These are phyloP conservation scores for Metschnikowia anglica DNA, from an alignment of 805 yeast genomes.

Conservation along the genomic window DNA sequence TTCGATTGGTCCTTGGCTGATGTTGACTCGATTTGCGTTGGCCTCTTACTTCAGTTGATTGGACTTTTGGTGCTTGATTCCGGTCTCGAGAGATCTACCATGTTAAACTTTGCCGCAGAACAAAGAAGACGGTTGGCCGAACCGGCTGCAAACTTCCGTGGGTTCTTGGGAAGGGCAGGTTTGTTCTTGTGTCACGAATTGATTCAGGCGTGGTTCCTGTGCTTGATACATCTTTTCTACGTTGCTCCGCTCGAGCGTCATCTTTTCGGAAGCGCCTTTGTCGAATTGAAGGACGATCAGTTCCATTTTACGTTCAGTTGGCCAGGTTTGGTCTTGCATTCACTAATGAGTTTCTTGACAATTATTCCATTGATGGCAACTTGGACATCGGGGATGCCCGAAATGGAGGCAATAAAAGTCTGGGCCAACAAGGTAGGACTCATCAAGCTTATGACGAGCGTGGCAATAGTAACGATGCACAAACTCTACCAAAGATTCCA, in stretches of 20 bases:
- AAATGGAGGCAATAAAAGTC: neutral
- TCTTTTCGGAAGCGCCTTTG: constrained; percentile 9
- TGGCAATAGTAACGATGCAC: constrained; percentile 6
- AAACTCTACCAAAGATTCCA: neutral
- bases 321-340: constrained; percentile 16
- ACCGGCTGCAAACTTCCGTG: neutral
- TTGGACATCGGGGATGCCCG: constrained; percentile 2
- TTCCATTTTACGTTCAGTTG: constrained; percentile 4
- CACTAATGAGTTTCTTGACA: constrained; percentile 12
- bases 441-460: neutral
- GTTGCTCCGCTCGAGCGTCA: constrained; percentile 10
- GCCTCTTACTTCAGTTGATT: constrained; percentile 9
- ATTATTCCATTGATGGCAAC: constrained; percentile 11
- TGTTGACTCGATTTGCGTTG: constrained; percentile 12
- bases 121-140: constrained; percentile 7
- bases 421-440: constrained; percentile 4
- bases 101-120: constrained; percentile 10
- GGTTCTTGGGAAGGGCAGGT: neutral
- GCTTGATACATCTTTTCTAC: constrained; percentile 3
- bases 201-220: constrained; percentile 1
- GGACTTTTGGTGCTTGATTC: constrained; percentile 3
- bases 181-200: neutral
- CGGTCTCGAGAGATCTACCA: constrained; percentile 6
- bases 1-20: constrained; percentile 13
- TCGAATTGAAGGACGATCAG: neutral